Percentiles rank a stretch among this genome's conserved stretches.
phyloP scores from a whole-genome alignment of 2,329 filamentous ascomycete genomes.

The Penicillium sp. region DNA sequence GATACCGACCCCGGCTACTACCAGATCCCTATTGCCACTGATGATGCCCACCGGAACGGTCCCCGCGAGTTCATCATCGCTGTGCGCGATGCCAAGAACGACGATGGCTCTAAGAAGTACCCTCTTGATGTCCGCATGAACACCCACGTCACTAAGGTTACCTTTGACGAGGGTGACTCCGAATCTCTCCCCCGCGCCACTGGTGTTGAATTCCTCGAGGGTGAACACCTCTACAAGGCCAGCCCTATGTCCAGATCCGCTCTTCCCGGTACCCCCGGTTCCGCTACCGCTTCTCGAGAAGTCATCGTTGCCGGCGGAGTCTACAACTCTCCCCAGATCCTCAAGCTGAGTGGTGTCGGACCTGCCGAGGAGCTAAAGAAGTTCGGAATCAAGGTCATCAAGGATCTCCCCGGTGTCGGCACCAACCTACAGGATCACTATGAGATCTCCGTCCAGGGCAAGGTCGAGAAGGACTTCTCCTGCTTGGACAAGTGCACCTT shows the following conservation, averaged over 20 bases:
- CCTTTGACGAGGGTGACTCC: conserved; percentile 39
- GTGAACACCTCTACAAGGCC: conserved; percentile 49
- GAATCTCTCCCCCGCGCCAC: conserved; percentile 42
- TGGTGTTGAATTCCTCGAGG: conserved; percentile 53
- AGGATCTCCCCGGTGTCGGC: conserved; percentile 62
- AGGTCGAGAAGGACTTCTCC: conserved; percentile 45
- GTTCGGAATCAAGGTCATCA: conserved; percentile 55
- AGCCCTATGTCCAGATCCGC: conserved; percentile 37
- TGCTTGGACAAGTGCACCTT: conserved; percentile 37
- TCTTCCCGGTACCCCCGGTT: conserved; percentile 38
- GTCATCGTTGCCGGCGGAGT: conserved; percentile 54
- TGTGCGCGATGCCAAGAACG: conserved; percentile 28
- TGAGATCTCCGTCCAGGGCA: conserved; percentile 26
- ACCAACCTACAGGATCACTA: conserved; percentile 63
- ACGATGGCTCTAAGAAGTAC: conserved; percentile 44
- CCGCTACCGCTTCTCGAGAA: conserved; percentile 45
- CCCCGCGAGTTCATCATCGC: conserved; percentile 44
- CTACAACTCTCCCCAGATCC: conserved; percentile 64
- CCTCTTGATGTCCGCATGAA: conserved; percentile 56
- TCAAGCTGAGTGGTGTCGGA: conserved; percentile 64
- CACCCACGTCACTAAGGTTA: conserved; percentile 48
- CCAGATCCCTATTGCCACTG: conserved; percentile 56
- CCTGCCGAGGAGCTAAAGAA: conserved; percentile 53
- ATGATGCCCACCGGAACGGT: conserved; percentile 24
- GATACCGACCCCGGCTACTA: conserved; percentile 55